phyloP scores from a whole-genome alignment of 192 early-diverging fungal species.

The Obelidium mucronatum region DNA sequence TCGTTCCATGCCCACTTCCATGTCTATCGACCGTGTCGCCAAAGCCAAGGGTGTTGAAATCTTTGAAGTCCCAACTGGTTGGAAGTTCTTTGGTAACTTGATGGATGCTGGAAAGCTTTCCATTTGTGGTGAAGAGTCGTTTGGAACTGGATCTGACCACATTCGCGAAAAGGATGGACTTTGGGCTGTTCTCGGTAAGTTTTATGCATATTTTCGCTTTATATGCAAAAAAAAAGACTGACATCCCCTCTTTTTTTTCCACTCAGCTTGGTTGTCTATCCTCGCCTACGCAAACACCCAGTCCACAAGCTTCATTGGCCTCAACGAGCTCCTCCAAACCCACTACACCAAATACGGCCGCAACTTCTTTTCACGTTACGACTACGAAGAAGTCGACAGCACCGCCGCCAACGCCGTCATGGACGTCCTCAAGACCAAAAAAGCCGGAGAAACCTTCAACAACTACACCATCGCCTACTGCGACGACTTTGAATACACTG shows the following conservation, averaged over 20 bases:
- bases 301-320: conserved; percentile 52
- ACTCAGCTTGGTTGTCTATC: conserved; percentile 91
- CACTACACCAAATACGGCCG: conserved; percentile 90
- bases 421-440: conserved; percentile 67
- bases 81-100: conserved; percentile 97
- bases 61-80: conserved; percentile 92
- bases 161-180: conserved; percentile 99
- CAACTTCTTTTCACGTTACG: conserved; percentile 95
- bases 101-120: conserved; percentile 95
- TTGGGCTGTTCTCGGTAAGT: conserved; percentile 89
- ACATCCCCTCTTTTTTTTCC: neutral
- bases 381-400: conserved; percentile 95
- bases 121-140: conserved; percentile 98
- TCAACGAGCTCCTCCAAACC: conserved; percentile 81
- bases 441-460: conserved; percentile 67
- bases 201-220: neutral
- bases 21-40: conserved; percentile 88
- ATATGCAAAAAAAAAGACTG: neutral
- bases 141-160: conserved; percentile 98
- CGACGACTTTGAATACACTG: conserved; percentile 94
- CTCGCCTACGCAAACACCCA: conserved; percentile 75
- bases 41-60: conserved; percentile 75
- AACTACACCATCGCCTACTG: conserved; percentile 70
- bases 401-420: conserved; percentile 83
- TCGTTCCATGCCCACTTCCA: conserved; percentile 95